Base-by-base conservation (phyloP, 495 filamentous ascomycete species). In the Penicillium argentinense region DNA sequence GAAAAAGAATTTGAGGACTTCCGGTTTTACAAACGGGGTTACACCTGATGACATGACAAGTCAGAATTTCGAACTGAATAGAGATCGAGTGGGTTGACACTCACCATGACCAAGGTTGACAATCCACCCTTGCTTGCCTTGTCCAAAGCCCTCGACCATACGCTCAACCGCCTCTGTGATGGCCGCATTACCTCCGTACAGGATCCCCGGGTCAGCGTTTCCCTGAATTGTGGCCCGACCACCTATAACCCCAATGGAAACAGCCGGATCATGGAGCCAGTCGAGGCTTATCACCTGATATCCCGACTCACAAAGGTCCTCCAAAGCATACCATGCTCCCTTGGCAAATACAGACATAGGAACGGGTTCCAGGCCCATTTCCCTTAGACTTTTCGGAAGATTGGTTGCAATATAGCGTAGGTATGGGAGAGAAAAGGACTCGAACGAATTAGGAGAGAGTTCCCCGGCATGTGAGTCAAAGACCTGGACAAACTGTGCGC, bases 291-390 rank as follows among this genome's bases (percentile, higher is more conserved):
- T 84, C 21, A 96, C 88, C 52, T 97, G 83, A 69, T 97, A 98
- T 9, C 89, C 91, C 16, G 89, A 82, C 55, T 88, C 73, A 66
- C 91, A 96, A 11, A 91, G 78, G 11, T 87, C 83, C 51, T 96
- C 89, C 23, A 98, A 73, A 4, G 89, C 91, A 67, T 92, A 95
- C 88, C 93, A 96, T 12, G 93, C 91, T 3, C 93, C 93, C 72
- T 98, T 98, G n/a, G 93, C 90, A 66, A 98, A 98, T 12, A 97
- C 89, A n/a, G 89, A 92, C 93, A 98, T 97, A 1, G 93, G 93
- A 2, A 97, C 95, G 4, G 71, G 74, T 43, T 91, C 86, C 34
- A 91, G 60, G 0, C 81, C 82, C 57, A 95, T 72, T 65, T 89
- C 85, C 48, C 71, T 68, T 51, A 98, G 68, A 22, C 80, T 77